phyloP scores from a whole-genome alignment of 1,139 yeast genomes.

The Debaryomyces coudertii region DNA sequence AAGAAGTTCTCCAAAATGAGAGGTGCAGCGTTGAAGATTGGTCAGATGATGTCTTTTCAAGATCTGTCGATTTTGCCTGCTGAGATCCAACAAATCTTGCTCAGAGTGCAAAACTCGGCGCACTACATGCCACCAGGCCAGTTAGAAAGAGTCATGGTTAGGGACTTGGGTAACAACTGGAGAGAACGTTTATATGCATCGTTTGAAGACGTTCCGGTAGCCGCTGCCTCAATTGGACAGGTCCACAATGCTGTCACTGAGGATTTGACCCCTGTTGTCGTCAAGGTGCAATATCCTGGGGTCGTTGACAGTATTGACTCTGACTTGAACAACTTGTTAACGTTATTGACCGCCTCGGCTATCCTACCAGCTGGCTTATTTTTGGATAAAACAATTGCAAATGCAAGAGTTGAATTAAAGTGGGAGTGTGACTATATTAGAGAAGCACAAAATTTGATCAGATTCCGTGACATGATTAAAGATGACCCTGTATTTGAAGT shows the following conservation, averaged over 20 bases:
- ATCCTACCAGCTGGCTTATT: slow-evolving; percentile 90
- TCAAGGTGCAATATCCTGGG: slow-evolving; percentile 98
- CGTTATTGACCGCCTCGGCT: slow-evolving; percentile 83
- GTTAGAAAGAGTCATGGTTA: slow-evolving; percentile 71
- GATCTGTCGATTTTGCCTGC: slow-evolving; percentile 82
- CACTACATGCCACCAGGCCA: slow-evolving; percentile 96
- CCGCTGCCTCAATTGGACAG: slow-evolving; percentile 98
- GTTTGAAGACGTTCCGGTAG: slow-evolving; percentile 89
- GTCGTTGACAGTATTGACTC: slow-evolving; percentile 92
- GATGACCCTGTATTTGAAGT: slow-evolving; percentile 76
- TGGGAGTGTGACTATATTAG: slow-evolving; percentile 98
- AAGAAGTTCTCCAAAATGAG: slow-evolving; percentile 90
- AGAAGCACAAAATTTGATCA: slow-evolving; percentile 79
- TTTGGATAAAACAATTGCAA: slow-evolving; percentile 87
- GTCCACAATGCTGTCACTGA: slow-evolving; percentile 83
- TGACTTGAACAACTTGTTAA: slow-evolving; percentile 80
- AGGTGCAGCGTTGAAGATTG: slow-evolving; percentile 96
- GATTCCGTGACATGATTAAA: slow-evolving; percentile 62
- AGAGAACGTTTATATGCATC: slow-evolving; percentile 62
- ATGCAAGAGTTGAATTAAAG: slow-evolving; percentile 88
- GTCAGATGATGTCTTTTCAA: slow-evolving; percentile 94
- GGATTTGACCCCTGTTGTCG: slow-evolving; percentile 79
- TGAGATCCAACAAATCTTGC: slow-evolving; percentile 78
- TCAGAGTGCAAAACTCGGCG: slow-evolving; percentile 90
- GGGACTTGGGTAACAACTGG: slow-evolving; percentile 83